Conservation (phyloP, 768 basidiomycete genomes). For the Boletus vermiculosoides region DNA sequence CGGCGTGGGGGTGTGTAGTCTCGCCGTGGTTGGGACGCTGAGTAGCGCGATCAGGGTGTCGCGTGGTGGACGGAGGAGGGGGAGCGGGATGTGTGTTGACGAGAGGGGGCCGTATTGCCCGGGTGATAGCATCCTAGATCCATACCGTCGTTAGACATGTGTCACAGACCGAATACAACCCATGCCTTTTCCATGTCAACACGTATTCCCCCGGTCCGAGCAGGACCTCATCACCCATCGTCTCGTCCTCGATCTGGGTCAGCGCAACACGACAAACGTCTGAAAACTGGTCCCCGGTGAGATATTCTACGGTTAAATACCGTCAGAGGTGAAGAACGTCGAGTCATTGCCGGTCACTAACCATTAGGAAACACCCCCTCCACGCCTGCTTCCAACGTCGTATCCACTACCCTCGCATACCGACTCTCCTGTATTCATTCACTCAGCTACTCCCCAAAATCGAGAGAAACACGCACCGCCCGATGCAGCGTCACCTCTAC, state of each 20-base stretch:
- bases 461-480: conserved; percentile 39
- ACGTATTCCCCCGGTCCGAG: conserved; percentile 58
- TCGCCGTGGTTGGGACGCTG: conserved; percentile 57
- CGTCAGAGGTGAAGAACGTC: background rate
- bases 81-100: conserved; percentile 56
- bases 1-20: conserved; percentile 58
- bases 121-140: conserved; percentile 44
- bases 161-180: background rate
- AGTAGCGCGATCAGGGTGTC: conserved; percentile 68
- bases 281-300: conserved; percentile 63
- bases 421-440: conserved; percentile 38
- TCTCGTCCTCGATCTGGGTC: conserved; percentile 40
- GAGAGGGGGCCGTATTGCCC: conserved; percentile 45
- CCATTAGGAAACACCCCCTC: conserved; percentile 49
- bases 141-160: background rate
- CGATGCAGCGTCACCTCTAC: conserved; percentile 46
- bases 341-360: conserved; percentile 18
- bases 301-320: conserved; percentile 46
- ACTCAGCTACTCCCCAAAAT: background rate
- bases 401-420: conserved; percentile 49
- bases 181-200: conserved; percentile 65
- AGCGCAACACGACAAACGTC: conserved; percentile 54
- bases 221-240: conserved; percentile 34
- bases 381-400: conserved; percentile 46
- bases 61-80: conserved; percentile 55